Conservation (phyloP, 2,329 filamentous ascomycete genomes). For the Microdochium bolleyi region DNA sequence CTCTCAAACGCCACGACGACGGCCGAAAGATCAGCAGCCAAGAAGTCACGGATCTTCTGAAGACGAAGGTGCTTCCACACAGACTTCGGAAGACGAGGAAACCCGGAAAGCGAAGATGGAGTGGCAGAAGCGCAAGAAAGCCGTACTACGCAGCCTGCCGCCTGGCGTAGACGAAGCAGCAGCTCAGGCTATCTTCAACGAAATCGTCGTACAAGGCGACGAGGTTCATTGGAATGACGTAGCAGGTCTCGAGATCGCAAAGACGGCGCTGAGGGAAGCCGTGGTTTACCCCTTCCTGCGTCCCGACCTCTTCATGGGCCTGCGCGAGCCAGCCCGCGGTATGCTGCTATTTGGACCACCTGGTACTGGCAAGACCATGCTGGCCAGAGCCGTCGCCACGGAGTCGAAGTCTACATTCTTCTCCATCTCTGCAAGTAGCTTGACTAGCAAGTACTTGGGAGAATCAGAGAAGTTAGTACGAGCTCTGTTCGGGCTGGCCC, state of each 20-base stretch:
- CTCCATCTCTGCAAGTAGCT: slow-evolving; percentile 86
- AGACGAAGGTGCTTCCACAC: slow-evolving; percentile 38
- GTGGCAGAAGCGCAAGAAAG: slow-evolving; percentile 55
- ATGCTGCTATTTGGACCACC: slow-evolving; percentile 96
- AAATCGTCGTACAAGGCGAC: slow-evolving; percentile 90
- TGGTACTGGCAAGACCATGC: slow-evolving; percentile 98
- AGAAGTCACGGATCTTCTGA: slow-evolving; percentile 31
- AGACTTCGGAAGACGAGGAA: slow-evolving; percentile 32
- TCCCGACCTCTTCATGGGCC: slow-evolving; percentile 90
- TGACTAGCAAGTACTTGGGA: slow-evolving; percentile 93
- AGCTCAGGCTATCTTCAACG: slow-evolving; percentile 88
- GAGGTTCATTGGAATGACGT: slow-evolving; percentile 94
- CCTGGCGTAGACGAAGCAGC: slow-evolving; percentile 73
- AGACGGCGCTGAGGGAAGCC: slow-evolving; percentile 85
- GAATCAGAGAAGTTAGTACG: slow-evolving; percentile 95
- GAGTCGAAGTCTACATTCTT: slow-evolving; percentile 95
- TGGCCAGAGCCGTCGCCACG: slow-evolving; percentile 88
- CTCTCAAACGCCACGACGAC: slow-evolving; percentile 9
- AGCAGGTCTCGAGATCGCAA: slow-evolving; percentile 82
- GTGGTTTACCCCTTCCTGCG: slow-evolving; percentile 96
- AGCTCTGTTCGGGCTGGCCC: slow-evolving; percentile 84
- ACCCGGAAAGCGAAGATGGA: slow-evolving; percentile 31
- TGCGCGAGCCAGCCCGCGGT: slow-evolving; percentile 86
- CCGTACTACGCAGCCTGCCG: slow-evolving; percentile 70
- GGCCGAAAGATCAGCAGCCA: slow-evolving; percentile 25